A percentile compares a stretch with the other conserved stretches of the same genome.
Evolutionary conservation across 345 rosid species (phyloP).

Genomic region (Viola odorata): DNA sequence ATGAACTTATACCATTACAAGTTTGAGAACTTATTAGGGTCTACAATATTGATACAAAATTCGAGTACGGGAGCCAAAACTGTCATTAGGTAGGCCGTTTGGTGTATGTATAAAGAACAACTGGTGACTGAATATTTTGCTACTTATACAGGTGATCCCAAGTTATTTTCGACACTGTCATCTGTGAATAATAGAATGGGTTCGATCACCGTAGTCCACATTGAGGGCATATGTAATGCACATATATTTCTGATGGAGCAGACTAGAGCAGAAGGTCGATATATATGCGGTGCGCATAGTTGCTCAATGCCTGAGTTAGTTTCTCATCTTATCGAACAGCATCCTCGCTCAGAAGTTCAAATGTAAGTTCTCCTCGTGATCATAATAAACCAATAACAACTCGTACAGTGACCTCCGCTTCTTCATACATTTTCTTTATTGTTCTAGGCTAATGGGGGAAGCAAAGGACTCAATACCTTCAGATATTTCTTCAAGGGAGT

Average conservation of each 20-base stretch:
- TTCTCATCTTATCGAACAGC: constrained; percentile 29
- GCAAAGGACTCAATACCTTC: constrained; percentile 29
- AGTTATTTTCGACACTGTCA: constrained; percentile 48
- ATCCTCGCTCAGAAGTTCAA: constrained; percentile 28
- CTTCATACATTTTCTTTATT: not conserved
- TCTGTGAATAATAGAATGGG: constrained; percentile 74
- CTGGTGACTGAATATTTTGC: not conserved
- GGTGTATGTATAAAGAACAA: not conserved
- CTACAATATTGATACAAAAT: too few species aligned
- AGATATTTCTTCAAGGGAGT: constrained; percentile 65
- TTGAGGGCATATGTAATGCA: constrained; percentile 66
- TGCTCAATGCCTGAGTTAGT: constrained; percentile 40
- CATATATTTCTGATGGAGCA: constrained; percentile 66
- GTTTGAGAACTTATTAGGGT: too few species aligned
- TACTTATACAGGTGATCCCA: constrained; percentile 43
- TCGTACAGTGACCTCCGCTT: not conserved
- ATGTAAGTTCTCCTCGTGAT: constrained; percentile 22
- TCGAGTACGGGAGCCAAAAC: too few species aligned
- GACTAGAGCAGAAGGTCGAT: constrained; percentile 49
- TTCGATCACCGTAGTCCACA: constrained; percentile 66
- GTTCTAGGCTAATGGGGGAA: constrained; percentile 31
- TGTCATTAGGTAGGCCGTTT: too few species aligned
- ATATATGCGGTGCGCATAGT: constrained; percentile 49
- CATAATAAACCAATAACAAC: not conserved
- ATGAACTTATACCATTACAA: too few species aligned